Evolutionary conservation across 192 early-diverging fungal genomes (phyloP).

Genomic region (Coemansia brasiliensis): DNA sequence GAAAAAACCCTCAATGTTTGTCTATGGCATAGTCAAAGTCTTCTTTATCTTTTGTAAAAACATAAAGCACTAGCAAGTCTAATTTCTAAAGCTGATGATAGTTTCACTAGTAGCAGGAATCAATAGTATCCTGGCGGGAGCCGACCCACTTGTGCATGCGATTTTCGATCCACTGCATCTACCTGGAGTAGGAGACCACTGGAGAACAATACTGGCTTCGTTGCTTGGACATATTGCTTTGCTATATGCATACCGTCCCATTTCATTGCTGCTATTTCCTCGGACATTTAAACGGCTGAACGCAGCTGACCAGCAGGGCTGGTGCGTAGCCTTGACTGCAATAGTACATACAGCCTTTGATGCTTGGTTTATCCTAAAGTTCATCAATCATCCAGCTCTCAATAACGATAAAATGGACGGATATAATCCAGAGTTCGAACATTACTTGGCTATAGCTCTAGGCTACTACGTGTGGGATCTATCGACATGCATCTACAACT

Average conservation of each 20-base stretch:
- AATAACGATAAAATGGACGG: constrained; percentile 40
- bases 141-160: constrained; percentile 17
- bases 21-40: too few relatives aligned
- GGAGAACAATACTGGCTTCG: constrained; percentile 23
- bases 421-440: constrained; percentile 24
- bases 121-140: neutral
- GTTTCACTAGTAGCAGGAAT: neutral
- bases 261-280: constrained; percentile 19
- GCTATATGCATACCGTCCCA: neutral
- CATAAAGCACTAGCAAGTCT: too few relatives aligned
- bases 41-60: too few relatives aligned
- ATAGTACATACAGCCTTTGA: constrained; percentile 30
- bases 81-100: too few relatives aligned
- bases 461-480: constrained; percentile 54
- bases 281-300: constrained; percentile 16
- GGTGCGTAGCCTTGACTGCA: constrained; percentile 9
- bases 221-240: constrained; percentile 5
- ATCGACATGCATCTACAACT: constrained; percentile 27
- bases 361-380: constrained; percentile 20
- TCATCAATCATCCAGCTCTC: constrained; percentile 15
- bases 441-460: constrained; percentile 20
- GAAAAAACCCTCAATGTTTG: too few relatives aligned
- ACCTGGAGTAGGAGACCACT: constrained; percentile 29
- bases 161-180: constrained; percentile 42
- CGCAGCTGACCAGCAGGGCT: constrained; percentile 15